Conservation (phyloP, 2,329 filamentous ascomycete species). For the Thielaviopsis musarum region DNA sequence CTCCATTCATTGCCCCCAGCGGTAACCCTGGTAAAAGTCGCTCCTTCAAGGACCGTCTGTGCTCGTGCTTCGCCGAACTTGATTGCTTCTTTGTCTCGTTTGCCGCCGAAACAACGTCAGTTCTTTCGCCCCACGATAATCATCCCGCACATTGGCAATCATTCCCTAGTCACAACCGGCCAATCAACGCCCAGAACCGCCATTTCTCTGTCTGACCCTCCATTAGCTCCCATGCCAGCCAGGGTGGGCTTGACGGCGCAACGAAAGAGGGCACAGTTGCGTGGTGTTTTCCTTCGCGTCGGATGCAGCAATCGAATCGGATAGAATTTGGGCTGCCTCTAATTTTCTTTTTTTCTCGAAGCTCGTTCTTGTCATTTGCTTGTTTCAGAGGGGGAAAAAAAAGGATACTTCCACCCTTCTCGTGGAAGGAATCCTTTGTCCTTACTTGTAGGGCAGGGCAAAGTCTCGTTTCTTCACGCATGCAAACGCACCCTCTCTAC, state of each 20-base stretch:
- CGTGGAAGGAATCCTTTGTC: neutral
- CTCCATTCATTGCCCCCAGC: neutral
- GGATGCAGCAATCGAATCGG: too few species aligned
- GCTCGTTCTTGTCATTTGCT: neutral
- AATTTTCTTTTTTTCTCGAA: neutral
- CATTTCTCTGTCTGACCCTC: too few species aligned
- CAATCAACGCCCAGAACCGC: neutral
- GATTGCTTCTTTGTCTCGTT: neutral
- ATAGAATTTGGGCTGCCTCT: neutral
- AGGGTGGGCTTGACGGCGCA: neutral
- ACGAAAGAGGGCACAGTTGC: neutral
- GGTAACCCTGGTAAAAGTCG: neutral
- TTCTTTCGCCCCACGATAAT: neutral
- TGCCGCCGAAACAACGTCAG: constrained; percentile 1
- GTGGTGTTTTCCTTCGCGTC: neutral
- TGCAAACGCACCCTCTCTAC: neutral
- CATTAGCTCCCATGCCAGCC: too few species aligned
- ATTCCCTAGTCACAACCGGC: too few species aligned
- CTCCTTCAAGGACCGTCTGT: neutral
- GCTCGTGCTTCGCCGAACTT: neutral
- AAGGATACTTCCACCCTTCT: neutral
- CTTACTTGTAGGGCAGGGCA: too few species aligned
- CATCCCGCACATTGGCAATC: neutral
- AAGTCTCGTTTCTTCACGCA: neutral
- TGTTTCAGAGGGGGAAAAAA: neutral